A percentile compares a stretch with the other conserved stretches of the same genome.
phyloP scores from a whole-genome alignment of 441 rosid genomes.

The Jatropha multifida region DNA sequence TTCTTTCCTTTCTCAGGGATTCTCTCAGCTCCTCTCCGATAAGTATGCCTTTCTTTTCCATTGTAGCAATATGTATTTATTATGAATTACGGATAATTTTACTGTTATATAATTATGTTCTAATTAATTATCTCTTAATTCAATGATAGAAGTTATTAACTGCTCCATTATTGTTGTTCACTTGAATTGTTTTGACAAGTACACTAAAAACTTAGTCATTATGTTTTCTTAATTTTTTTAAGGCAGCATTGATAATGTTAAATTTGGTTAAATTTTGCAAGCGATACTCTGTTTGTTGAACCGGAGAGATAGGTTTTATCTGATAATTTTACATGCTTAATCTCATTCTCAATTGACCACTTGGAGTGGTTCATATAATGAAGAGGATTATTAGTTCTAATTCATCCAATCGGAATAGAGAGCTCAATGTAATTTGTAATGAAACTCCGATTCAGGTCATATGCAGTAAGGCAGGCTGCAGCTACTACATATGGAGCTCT shows the following conservation, averaged over 20 bases:
- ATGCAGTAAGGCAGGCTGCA: conserved; percentile 74
- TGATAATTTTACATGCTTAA: not conserved
- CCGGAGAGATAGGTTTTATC: not conserved
- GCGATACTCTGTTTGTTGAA: not conserved
- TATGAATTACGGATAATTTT: not conserved
- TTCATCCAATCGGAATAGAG: not conserved
- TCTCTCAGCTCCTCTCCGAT: conserved; percentile 81
- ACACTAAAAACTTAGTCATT: too few relatives aligned
- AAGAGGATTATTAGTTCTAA: not conserved
- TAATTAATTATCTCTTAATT: too few relatives aligned
- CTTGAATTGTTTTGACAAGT: too few relatives aligned
- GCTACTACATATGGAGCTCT: conserved; percentile 84
- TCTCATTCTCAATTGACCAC: not conserved
- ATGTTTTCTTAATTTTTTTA: too few relatives aligned
- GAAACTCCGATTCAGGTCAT: conserved; percentile 50
- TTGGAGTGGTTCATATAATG: not conserved
- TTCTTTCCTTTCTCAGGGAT: conserved; percentile 79
- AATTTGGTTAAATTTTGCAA: not conserved
- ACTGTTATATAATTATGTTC: not conserved
- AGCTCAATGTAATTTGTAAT: not conserved
- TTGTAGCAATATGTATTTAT: not conserved
- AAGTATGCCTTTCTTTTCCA: conserved; percentile 45
- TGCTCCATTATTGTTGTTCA: too few relatives aligned
- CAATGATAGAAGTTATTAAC: too few relatives aligned
- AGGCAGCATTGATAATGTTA: not conserved